Evolutionary conservation across 1,284 basidiomycete genomes (phyloP), one percentile per base, ranked within the genome.

Genomic region (Cryptococcus amylolentus): DNA sequence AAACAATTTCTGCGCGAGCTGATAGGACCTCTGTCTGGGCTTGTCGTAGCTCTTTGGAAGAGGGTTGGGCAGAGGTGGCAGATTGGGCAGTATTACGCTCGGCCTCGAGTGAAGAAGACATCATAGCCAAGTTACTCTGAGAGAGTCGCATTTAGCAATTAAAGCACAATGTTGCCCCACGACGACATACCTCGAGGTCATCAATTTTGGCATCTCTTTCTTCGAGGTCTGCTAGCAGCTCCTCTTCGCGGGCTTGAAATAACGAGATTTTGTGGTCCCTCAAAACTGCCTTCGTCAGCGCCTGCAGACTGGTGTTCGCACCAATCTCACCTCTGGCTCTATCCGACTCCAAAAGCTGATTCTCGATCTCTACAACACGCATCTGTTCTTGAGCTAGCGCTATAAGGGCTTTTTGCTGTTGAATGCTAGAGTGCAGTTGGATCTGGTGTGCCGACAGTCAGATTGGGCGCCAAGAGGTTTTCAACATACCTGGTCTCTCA

Each of bases 211-310:
- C 45, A 45, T 69, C 65, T 55, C 64, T 68, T 38, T 70, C 66
- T n/a, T 50, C 57, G n/a, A 69, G 27, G 10, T 67, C 61, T 5
- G 61, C 60, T 2, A 50, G 18, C 5, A 71, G 46, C 35, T 73
- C 74, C 2, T 63, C 66, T 42, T 70, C 72, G 27, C 55, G 67
- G 3, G 68, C 64, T 48, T 71, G 49, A 43, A 70, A 65, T 7
- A 75, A 57, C 5, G 69, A 52, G 7, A 74, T 62, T 55, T 70
- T 70, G 56, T 76, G 72, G 38, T 75, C 71, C 18, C 70, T 58
- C 60, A 74, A 63, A 8, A 74, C 68, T 61, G 49, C 1, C 20
- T 16, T 27, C 13, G 27, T 56, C 51, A 56, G 50, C 23, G 3
- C n/a, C 8, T 14, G 38, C 47, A 38, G 5, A 18, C 10, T 14